These are phyloP conservation scores for Venturia aucupariae DNA, from an alignment of 2,329 filamentous ascomycete genomes.

Conservation along the genomic window DNA sequence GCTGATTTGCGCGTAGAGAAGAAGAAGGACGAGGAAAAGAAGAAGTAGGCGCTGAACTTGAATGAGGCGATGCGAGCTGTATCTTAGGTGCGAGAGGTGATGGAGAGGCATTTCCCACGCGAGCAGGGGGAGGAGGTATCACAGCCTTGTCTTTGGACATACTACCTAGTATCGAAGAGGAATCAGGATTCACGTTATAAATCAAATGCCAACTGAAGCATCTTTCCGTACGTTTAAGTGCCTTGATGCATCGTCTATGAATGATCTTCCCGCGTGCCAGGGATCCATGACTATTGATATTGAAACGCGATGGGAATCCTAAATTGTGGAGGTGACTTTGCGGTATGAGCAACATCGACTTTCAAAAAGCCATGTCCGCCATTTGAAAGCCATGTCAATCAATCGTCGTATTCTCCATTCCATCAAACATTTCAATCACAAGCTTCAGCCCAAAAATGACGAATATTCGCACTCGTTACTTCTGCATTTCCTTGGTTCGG, in stretches of 20 bases:
- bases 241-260: too few relatives aligned
- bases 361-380: neutral
- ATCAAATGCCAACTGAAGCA: too few relatives aligned
- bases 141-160: too few relatives aligned
- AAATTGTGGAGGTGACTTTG: neutral
- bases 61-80: neutral
- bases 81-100: neutral
- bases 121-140: too few relatives aligned
- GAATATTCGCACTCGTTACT: neutral
- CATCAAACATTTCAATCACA: neutral
- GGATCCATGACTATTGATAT: neutral
- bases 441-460: neutral
- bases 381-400: neutral
- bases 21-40: neutral
- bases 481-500: neutral
- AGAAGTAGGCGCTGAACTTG: neutral
- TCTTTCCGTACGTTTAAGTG: too few relatives aligned
- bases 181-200: too few relatives aligned
- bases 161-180: too few relatives aligned
- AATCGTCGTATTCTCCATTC: too few relatives aligned
- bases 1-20: constrained; percentile 2
- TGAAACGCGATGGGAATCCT: neutral
- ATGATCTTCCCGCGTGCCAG: neutral
- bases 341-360: neutral
- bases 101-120: neutral